phyloP scores from a whole-genome alignment of 208 protist genomes.

The Trypanosoma theileri region DNA sequence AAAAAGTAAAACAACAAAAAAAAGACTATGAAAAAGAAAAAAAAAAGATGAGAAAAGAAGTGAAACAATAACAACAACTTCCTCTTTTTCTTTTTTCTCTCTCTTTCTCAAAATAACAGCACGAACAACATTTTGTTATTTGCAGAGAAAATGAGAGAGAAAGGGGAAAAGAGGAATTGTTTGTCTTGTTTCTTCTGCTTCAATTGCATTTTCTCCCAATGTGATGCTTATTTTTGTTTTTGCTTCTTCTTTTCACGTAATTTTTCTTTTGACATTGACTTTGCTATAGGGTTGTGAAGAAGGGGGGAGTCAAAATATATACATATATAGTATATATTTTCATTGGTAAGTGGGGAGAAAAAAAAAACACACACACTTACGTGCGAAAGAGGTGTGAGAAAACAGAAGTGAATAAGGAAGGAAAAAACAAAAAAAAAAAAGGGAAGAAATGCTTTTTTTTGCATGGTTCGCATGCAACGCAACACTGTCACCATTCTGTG shows the following conservation, averaged over 20 bases:
- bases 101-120: neutral
- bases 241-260: conserved; percentile 1
- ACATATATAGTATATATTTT: too few species aligned
- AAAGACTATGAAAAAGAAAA: too few species aligned
- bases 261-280: conserved; percentile 1
- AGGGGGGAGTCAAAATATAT: neutral
- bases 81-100: conserved; percentile 1
- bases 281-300: neutral
- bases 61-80: neutral
- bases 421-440: neutral
- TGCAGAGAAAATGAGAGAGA: too few species aligned
- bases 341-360: neutral
- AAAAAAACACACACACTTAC: conserved; percentile 8
- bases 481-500: conserved; percentile 52
- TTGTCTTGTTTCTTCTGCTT: neutral
- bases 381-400: neutral
- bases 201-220: neutral
- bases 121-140: too few species aligned
- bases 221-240: neutral
- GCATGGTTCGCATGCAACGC: conserved; percentile 71
- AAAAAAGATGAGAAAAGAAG: too few species aligned
- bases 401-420: neutral
- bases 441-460: conserved; percentile 51
- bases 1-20: too few species aligned
- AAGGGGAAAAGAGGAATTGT: too few species aligned